Conservation (phyloP, 805 yeast species). For the Metschnikowia baotianmanensis region DNA sequence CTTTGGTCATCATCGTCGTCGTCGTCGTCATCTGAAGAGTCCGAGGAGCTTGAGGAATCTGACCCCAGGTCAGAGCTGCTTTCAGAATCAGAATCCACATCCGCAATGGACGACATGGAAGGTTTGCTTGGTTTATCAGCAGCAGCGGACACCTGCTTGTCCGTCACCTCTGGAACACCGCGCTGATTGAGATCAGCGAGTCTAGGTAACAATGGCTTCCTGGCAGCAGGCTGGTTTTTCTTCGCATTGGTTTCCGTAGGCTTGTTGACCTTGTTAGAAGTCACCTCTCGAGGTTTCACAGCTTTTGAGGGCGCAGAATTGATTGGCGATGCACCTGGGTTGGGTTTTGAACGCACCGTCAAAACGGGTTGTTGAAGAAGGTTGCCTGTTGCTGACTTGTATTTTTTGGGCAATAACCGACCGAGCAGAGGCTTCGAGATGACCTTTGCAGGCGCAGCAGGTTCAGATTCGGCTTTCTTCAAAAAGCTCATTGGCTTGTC, state of each 20-base stretch:
- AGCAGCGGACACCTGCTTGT: neutral
- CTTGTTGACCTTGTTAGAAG: too few relatives aligned
- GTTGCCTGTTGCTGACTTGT: neutral
- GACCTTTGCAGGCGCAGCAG: neutral
- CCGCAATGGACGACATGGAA: neutral
- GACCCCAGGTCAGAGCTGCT: constrained; percentile 14
- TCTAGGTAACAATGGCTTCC: constrained; percentile 5
- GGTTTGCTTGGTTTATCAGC: constrained; percentile 4
- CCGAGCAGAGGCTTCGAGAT: neutral
- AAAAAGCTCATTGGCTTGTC: constrained; percentile 1
- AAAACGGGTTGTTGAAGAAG: neutral
- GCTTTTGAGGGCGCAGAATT: neutral
- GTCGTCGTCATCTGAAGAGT: constrained; percentile 10
- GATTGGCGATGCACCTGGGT: neutral
- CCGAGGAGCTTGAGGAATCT: constrained; percentile 9
- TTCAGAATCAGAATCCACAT: constrained; percentile 3
- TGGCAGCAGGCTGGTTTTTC: neutral
- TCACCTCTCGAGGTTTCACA: too few relatives aligned
- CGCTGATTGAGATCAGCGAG: constrained; percentile 16
- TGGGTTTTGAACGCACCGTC: neutral
- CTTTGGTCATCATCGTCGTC: constrained; percentile 12
- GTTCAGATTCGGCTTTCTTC: neutral
- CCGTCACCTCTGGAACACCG: constrained; percentile 20
- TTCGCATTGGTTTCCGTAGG: neutral
- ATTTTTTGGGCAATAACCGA: constrained; percentile 6